Evolutionary conservation across 2,329 filamentous ascomycete genomes (phyloP).

Genomic region (Rutstroemia sp.): DNA sequence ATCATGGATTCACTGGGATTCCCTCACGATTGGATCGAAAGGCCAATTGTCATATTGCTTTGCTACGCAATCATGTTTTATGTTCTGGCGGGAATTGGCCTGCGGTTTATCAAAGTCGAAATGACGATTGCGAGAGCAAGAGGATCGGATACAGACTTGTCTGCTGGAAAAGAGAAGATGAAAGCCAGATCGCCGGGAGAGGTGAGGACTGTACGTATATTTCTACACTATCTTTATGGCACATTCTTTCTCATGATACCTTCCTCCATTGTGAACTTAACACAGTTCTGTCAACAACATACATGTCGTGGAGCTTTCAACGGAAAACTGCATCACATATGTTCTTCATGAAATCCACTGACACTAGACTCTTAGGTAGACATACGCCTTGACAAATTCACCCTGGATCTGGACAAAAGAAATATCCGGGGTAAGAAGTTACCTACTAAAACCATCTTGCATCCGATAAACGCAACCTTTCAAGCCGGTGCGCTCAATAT

Average conservation of each 20-base stretch:
- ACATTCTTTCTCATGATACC: not conserved
- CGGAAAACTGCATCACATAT: no score
- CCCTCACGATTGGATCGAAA: conserved; percentile 57
- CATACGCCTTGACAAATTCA: conserved; percentile 57
- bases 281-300: no score
- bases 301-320: no score
- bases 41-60: conserved; percentile 56
- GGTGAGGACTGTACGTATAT: conserved; percentile 37
- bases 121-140: conserved; percentile 62
- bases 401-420: conserved; percentile 56
- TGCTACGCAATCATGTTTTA: conserved; percentile 59
- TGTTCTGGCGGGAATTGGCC: conserved; percentile 48
- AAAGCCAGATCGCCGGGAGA: conserved; percentile 43
- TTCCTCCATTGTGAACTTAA: no score
- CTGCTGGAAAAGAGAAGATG: conserved; percentile 66
- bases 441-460: conserved; percentile 52
- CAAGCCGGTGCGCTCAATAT: conserved; percentile 63
- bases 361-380: conserved; percentile 38
- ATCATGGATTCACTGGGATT: conserved; percentile 64
- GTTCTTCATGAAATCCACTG: not conserved
- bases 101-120: conserved; percentile 58
- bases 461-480: conserved; percentile 60
- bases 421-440: conserved; percentile 43
- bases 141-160: conserved; percentile 50
- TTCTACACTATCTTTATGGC: not conserved